phyloP scores from a whole-genome alignment of 129 eudicot genomes.

The Centrapalus pauciflorus region DNA sequence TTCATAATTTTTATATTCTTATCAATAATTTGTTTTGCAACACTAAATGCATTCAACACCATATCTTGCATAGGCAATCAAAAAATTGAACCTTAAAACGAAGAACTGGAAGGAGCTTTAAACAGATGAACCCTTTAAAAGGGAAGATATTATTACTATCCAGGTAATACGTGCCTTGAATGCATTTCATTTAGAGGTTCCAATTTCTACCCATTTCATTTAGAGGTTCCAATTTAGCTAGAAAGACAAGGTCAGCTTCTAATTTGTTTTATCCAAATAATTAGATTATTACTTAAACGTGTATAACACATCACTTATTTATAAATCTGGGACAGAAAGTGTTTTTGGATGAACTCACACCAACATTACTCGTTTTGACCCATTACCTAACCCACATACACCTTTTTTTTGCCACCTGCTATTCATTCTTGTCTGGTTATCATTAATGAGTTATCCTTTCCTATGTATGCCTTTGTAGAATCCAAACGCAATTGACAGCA shows the following conservation, averaged over 20 bases:
- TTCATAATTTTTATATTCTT: background rate
- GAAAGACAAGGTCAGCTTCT: too few relatives aligned
- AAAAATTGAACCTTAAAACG: conserved; percentile 86
- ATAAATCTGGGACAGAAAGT: too few relatives aligned
- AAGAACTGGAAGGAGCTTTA: conserved; percentile 99
- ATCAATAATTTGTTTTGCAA: background rate
- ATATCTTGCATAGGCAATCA: conserved; percentile 56
- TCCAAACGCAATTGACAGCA: conserved; percentile 80
- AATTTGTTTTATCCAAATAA: too few relatives aligned
- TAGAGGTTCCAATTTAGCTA: too few relatives aligned
- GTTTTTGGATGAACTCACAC: too few relatives aligned
- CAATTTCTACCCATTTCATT: too few relatives aligned
- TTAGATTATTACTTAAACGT: too few relatives aligned
- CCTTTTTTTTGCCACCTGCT: too few relatives aligned
- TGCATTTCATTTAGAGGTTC: background rate
- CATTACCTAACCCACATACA: too few relatives aligned
- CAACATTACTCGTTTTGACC: too few relatives aligned
- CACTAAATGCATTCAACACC: background rate
- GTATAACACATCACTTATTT: too few relatives aligned
- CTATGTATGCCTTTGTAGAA: conserved; percentile 41
- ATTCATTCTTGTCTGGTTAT: background rate
- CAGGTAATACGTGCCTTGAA: conserved; percentile 43
- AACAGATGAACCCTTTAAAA: conserved; percentile 88
- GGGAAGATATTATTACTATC: conserved; percentile 79
- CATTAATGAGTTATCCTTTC: background rate